phyloP scores from a whole-genome alignment of 2,329 filamentous ascomycete species.

The Pseudodiploospora longispora region DNA sequence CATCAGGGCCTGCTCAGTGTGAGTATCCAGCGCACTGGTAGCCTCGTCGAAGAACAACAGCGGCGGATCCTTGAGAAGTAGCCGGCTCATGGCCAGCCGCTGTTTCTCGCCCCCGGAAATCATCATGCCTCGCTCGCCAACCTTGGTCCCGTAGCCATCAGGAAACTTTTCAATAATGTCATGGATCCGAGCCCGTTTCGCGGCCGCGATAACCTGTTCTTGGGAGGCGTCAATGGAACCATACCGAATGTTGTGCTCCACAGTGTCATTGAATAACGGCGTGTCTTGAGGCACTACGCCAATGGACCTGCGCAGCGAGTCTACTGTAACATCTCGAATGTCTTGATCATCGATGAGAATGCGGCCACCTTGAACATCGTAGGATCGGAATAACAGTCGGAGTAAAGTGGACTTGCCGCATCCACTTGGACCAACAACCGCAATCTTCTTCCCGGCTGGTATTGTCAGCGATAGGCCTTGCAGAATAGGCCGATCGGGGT shows the following conservation, averaged over 20 bases:
- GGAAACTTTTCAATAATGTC: conserved; percentile 73
- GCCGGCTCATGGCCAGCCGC: conserved; percentile 70
- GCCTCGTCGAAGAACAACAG: conserved; percentile 93
- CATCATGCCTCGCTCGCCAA: conserved; percentile 93
- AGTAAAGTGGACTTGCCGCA: conserved; percentile 95
- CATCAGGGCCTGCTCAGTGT: conserved; percentile 86
- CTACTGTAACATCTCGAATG: conserved; percentile 71
- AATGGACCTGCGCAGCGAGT: conserved; percentile 76
- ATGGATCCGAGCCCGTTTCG: conserved; percentile 76
- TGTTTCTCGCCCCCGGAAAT: conserved; percentile 95
- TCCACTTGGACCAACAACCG: conserved; percentile 88
- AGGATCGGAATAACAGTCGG: conserved; percentile 85
- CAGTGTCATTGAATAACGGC: conserved; percentile 92
- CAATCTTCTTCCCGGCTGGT: conserved; percentile 90
- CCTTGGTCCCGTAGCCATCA: conserved; percentile 83
- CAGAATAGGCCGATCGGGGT: conserved; percentile 77
- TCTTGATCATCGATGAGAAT: conserved; percentile 93
- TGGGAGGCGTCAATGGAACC: conserved; percentile 69
- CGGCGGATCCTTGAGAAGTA: conserved; percentile 83
- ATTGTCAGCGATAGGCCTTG: conserved; percentile 80
- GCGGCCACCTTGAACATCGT: conserved; percentile 76
- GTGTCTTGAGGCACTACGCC: conserved; percentile 97
- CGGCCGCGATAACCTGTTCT: conserved; percentile 68
- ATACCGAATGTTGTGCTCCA: conserved; percentile 93
- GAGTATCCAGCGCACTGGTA: conserved; percentile 84